Base-by-base conservation (phyloP, 2,329 filamentous ascomycete species). In the Ophiocordyceps australis region DNA sequence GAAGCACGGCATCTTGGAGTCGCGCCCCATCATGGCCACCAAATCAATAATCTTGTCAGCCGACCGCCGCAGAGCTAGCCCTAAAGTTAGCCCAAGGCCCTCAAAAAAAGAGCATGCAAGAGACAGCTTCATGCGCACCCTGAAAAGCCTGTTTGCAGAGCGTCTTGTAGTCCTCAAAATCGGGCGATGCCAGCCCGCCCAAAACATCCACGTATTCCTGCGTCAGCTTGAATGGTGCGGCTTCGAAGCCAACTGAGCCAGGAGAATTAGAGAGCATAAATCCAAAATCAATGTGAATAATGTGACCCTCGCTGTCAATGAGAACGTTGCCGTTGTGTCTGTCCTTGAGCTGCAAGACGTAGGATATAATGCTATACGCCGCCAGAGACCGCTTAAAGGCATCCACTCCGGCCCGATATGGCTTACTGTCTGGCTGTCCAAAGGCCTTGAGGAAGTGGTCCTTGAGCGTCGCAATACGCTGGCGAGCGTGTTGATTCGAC, bases 221-320 rank as follows among this genome's bases (percentile, higher is more conserved):
- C 2, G 80, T 85, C 15, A 89, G 58, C 54, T 89, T 89, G 52
- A 89, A 89, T 1, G 80, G 80, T 5, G 80, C 80, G 10, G 80
- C 80, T 51, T 89, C 80, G 39, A 89, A 89, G 3, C 78, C 79
- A 43, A 89, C 79, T 7, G 73, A 77, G 1, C 80, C 80, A 0
- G 80, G 80, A 2, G 78, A 83, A 47, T 89, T 89, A 24, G 77
- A 85, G 18, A 89, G 59, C 77, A 89, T 86, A 46, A 89, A 89
- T 28, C 80, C 80, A 47, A 89, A 89, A 49, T 89, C 80, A 32
- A 89, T 89, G 44, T 89, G 80, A 32, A 89, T 73, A 29, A 86
- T 83, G 43, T 89, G 80, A 8, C 80, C 80, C 46, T 81, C 74
- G 40, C 78, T 82, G 47, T 86, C 80, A 39, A 89, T 77, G 31